Base-by-base conservation (phyloP, 2,329 filamentous ascomycete species). In the Hortaea werneckii region DNA sequence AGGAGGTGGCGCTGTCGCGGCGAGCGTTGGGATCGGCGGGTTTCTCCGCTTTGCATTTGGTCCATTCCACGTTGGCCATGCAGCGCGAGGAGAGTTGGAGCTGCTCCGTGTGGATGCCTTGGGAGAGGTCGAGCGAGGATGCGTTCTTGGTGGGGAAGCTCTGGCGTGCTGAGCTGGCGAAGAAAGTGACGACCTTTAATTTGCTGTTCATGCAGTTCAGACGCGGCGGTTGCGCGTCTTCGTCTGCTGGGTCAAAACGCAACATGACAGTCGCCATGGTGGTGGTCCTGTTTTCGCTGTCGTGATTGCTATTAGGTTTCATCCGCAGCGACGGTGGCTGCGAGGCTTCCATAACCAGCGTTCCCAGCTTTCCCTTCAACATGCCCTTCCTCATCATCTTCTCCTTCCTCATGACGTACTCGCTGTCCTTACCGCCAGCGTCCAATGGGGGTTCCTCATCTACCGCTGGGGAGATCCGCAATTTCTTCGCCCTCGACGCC, bases 371-470 rank as follows among this genome's bases (percentile, higher is more conserved):
- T 50, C 63, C 74, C 54, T 81, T 74, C 52, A 82, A 73, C 6
- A 79, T 48, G 3, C 79, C 77, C 53, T 79, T 81, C 52, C 70
- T 75, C 47, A 83, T 70, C 10, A 65, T 69, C 63, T 80, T 82
- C 58, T 80, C 78, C 54, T 72, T 73, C 38, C 74, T 73, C 35
- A 76, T 60, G 43, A 69, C 67, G 58, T 79, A 81, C 34, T 73
- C 68, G 11, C 68, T 61, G 37, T 67, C 64, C 30, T 67, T 67
- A 27, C 67, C 60, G 9, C 73, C 71, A 13, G 71, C 62, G 41
- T 74, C 67, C 26, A 83, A 59, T 0, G 80, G 80, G 4, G 80
- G 79, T 50, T 76, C 72, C 58, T 83, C 80, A 9, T 75, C 70
- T 12, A 74, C 68, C 0, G 69, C 70, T 6, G 80, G 80, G 42